A percentile compares a stretch with the other conserved stretches of the same genome.
Conservation (phyloP, 2,329 filamentous ascomycete genomes). For the Paecilomyces variotii region DNA sequence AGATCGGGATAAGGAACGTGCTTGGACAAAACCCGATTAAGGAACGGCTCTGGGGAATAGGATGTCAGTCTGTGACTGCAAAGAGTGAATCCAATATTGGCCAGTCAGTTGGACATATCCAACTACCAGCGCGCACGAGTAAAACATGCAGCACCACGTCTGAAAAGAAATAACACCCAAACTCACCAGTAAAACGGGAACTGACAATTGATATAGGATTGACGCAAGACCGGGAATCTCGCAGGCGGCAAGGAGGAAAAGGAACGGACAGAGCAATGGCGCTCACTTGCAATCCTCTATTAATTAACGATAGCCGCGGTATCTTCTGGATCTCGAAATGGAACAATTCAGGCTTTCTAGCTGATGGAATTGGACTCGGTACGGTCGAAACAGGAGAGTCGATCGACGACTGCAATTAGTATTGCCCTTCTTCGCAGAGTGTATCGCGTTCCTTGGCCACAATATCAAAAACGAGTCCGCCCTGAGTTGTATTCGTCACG, state of each 20-base stretch:
- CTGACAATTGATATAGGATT: not conserved
- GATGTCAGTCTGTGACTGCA: not conserved
- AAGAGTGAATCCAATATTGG: not conserved
- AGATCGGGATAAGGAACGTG: not conserved
- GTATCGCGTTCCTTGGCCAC: not conserved
- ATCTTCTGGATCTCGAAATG: constrained; percentile 2
- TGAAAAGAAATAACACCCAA: not conserved
- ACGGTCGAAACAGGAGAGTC: constrained; percentile 4
- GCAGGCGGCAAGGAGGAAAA: constrained; percentile 7
- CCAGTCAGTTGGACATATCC: not conserved
- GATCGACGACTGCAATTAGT: constrained; percentile 6
- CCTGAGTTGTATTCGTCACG: not conserved
- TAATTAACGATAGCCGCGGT: not conserved
- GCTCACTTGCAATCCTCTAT: constrained; percentile 9
- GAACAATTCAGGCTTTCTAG: not conserved
- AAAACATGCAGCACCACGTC: not conserved
- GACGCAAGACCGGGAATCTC: not conserved
- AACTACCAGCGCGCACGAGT: not conserved
- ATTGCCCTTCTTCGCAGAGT: constrained; percentile 2
- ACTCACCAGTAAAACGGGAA: not conserved
- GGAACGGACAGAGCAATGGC: constrained; percentile 16
- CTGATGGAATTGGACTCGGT: not conserved
- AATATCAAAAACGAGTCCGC: not conserved
- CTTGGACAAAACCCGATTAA: no score
- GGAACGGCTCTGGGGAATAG: not conserved